Evolutionary conservation across 2,329 filamentous ascomycete genomes (phyloP), one percentile per base, ranked within the genome.

Genomic region (Hypoxylon sp.): DNA sequence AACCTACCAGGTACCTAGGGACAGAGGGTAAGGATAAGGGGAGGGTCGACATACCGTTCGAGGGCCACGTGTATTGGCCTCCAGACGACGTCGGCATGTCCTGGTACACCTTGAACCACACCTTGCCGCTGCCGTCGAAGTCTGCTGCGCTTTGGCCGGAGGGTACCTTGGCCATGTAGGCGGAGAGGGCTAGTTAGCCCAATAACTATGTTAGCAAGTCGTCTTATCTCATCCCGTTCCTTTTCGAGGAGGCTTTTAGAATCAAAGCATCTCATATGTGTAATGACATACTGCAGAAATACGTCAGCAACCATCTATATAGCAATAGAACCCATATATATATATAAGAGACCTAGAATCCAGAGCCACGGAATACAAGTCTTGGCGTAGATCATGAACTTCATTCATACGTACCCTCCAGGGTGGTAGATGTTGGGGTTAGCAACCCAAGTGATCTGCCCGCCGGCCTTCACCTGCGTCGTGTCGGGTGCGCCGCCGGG

Each of bases 91-190:
- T 71, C 4, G 81, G 80, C 67, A 79, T 75, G 67, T 82, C 80
- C 75, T 83, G 79, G 74, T 75, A 81, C 46, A 83, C 79, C 77
- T 83, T 83, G 76, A 82, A 82, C 81, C 81, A 83, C 13, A 81
- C 80, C 2, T 74, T 70, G 2, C 82, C 82, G 56, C 74, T 76
- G 65, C 81, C 81, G 69, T 81, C 80, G 63, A 78, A 82, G 54
- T 75, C 74, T 5, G 77, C 78, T 1, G 80, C 80, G 1, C 79
- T 79, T 72, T 78, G 64, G 56, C 80, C 80, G 3, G 72, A 50
- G 40, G 81, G 80, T 0, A 79, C 81, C 73, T 80, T 81, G 61
- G 81, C 81, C 76, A 82, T 78, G 74, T 82, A 82, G 42, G 80
- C 81, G 33, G 78, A 79, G 31, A 82, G 73, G 2, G 82, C 80